A percentile compares a stretch with the other conserved stretches of the same genome.
phyloP scores from a whole-genome alignment of 768 basidiomycete genomes.

The Lactarius evosmus region DNA sequence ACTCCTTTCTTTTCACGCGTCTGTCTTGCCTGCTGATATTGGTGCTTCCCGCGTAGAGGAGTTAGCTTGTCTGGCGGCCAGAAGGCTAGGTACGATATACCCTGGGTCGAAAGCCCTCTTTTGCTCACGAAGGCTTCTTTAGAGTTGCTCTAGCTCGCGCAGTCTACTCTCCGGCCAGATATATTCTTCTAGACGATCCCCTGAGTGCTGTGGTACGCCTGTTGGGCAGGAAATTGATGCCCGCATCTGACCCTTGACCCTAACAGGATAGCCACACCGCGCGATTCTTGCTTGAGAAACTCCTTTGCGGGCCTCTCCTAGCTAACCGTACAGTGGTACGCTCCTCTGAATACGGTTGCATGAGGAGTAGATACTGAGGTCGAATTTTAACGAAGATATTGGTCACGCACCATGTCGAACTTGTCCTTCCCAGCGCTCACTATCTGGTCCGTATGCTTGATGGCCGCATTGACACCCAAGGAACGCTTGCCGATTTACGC shows the following conservation, averaged over 20 bases:
- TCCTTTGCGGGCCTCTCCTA: constrained; percentile 65
- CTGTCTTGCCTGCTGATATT: constrained; percentile 9
- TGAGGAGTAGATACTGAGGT: neutral
- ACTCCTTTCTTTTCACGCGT: too few species aligned
- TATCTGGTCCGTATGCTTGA: constrained; percentile 79
- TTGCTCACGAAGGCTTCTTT: neutral
- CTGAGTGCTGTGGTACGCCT: constrained; percentile 72
- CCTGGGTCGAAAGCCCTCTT: neutral
- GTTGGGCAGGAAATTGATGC: constrained; percentile 17
- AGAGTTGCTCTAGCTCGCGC: constrained; percentile 82
- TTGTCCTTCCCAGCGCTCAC: constrained; percentile 69
- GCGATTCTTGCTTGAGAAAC: constrained; percentile 57
- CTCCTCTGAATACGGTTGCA: neutral
- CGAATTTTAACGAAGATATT: constrained; percentile 45
- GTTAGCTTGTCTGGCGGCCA: constrained; percentile 80
- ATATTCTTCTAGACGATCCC: constrained; percentile 75
- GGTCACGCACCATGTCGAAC: constrained; percentile 82
- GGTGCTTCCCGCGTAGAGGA: constrained; percentile 41
- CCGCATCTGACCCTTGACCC: neutral
- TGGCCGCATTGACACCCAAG: constrained; percentile 75
- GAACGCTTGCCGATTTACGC: constrained; percentile 61
- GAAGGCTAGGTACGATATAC: constrained; percentile 58
- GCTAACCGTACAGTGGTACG: constrained; percentile 63
- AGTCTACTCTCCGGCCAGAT: constrained; percentile 55
- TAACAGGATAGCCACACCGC: constrained; percentile 65